These are phyloP conservation scores for Zoysia pacifica DNA, from an alignment of 176 grass and related monocot species.

Conservation along the genomic window DNA sequence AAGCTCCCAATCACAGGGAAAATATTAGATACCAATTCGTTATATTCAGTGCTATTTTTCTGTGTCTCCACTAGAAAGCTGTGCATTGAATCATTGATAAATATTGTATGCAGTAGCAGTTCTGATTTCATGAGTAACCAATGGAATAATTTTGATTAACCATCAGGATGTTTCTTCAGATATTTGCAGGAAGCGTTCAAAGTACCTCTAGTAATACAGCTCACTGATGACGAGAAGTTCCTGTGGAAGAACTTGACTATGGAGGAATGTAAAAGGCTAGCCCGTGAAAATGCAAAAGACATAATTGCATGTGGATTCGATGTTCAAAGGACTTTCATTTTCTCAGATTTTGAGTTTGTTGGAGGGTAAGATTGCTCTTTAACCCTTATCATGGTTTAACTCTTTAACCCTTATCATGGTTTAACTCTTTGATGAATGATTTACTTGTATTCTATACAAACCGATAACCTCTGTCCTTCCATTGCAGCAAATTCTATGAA, in stretches of 20 bases:
- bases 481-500: slow-evolving; percentile 77
- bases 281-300: slow-evolving; percentile 95
- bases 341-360: slow-evolving; percentile 81
- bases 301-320: slow-evolving; percentile 97
- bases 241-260: slow-evolving; percentile 83
- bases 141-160: background rate
- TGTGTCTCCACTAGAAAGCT: background rate
- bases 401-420: background rate
- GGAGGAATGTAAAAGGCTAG: slow-evolving; percentile 84
- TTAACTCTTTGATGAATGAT: background rate
- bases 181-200: slow-evolving; percentile 97
- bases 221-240: slow-evolving; percentile 93
- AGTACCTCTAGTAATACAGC: slow-evolving; percentile 91
- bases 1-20: background rate
- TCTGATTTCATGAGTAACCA: background rate
- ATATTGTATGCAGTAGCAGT: background rate
- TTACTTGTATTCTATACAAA: background rate
- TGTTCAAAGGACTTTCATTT: slow-evolving; percentile 86
- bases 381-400: background rate
- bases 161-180: slow-evolving; percentile 42
- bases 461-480: slow-evolving; percentile 30
- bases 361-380: slow-evolving; percentile 67
- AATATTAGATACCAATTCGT: background rate
- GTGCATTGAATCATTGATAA: slow-evolving; percentile 2
- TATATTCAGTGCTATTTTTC: background rate